Conservation (phyloP, 345 rosid species). For the Pistacia atlantica region DNA sequence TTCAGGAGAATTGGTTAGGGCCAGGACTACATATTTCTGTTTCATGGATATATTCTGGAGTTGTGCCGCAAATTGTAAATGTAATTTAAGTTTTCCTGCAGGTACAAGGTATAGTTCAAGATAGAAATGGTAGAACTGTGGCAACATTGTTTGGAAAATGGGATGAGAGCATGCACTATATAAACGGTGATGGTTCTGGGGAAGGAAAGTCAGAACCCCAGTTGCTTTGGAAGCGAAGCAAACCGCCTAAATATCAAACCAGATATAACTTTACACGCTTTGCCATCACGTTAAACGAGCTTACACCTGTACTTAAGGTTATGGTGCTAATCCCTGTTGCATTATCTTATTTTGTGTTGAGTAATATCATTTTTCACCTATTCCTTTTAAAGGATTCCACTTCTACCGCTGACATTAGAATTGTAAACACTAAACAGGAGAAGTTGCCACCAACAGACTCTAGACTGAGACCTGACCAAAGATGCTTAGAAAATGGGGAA, state of each 20-base stretch:
- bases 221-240: constrained; percentile 42
- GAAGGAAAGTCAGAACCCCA: constrained; percentile 31
- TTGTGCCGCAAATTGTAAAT: background rate
- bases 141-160: constrained; percentile 48
- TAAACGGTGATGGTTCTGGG: constrained; percentile 21
- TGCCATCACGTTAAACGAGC: constrained; percentile 45
- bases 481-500: constrained; percentile 43
- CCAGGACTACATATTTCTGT: background rate
- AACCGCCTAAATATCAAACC: constrained; percentile 26
- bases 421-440: constrained; percentile 25
- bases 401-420: background rate
- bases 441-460: constrained; percentile 54
- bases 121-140: constrained; percentile 38
- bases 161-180: constrained; percentile 46
- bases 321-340: background rate
- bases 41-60: background rate
- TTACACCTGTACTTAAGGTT: constrained; percentile 40
- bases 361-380: background rate
- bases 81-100: constrained; percentile 7
- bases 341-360: background rate
- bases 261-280: constrained; percentile 41
- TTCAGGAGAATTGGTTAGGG: background rate
- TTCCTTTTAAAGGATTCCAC: background rate
- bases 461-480: constrained; percentile 49
- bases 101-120: constrained; percentile 44